Percentiles rank a stretch among this genome's conserved stretches.
These are phyloP conservation scores for Leccinum subfulvum DNA, from an alignment of 1,284 basidiomycete genomes.

Conservation along the genomic window DNA sequence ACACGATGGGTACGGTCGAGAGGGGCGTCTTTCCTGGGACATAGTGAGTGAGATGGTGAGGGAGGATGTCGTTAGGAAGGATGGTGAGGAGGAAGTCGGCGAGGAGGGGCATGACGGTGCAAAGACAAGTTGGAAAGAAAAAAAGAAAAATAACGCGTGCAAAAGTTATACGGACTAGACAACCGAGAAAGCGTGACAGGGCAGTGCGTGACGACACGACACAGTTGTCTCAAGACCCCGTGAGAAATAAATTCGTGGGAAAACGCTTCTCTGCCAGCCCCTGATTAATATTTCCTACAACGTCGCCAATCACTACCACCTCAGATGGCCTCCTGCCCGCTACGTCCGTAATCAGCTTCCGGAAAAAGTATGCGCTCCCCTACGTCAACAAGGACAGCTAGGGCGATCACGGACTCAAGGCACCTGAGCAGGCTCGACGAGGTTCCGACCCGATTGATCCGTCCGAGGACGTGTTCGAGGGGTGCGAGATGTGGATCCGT, in stretches of 20 bases:
- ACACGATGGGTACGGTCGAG: conserved; percentile 76
- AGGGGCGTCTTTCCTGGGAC: conserved; percentile 75
- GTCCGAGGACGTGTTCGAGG: conserved; percentile 32
- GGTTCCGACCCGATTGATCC: conserved; percentile 48
- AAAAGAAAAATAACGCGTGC: not conserved
- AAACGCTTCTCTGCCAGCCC: too few species aligned
- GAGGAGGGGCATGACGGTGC: conserved; percentile 61
- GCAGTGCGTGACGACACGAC: conserved; percentile 7
- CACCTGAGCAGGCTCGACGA: conserved; percentile 44
- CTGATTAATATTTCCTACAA: too few species aligned
- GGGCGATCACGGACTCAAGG: conserved; percentile 37
- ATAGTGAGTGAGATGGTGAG: conserved; percentile 65
- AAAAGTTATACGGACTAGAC: conserved; percentile 1
- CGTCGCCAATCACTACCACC: too few species aligned
- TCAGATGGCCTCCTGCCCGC: too few species aligned
- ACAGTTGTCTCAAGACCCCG: too few species aligned
- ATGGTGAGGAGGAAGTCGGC: conserved; percentile 66
- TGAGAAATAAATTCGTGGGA: too few species aligned
- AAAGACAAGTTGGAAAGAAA: conserved; percentile 20
- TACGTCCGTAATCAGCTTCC: too few species aligned
- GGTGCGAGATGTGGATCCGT: conserved; percentile 56
- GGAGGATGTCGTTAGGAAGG: conserved; percentile 55
- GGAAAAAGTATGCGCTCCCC: conserved; percentile 54
- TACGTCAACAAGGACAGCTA: conserved; percentile 57
- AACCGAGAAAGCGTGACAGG: conserved; percentile 19